Evolutionary conservation across 2,329 filamentous ascomycete genomes (phyloP).

Genomic region (Sphaerostilbella broomeana): DNA sequence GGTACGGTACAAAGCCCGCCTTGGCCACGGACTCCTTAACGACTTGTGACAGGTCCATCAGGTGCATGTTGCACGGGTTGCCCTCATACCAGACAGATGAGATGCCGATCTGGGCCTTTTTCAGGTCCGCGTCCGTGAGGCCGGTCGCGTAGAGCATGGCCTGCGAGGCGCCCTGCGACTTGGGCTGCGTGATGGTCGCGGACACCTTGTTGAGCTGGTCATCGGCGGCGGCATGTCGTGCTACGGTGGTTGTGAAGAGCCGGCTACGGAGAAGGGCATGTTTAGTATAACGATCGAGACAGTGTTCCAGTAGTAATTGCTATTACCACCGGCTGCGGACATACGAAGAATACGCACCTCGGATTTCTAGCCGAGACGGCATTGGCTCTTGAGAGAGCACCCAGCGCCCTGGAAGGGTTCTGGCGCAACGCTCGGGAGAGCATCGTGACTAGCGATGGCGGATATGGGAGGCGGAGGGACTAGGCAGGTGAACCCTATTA

Average conservation of each 20-base stretch:
- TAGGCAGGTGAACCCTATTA: too few relatives aligned
- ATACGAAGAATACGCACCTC: conserved; percentile 14
- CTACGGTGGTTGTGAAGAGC: conserved; percentile 43
- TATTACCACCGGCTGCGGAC: too few relatives aligned
- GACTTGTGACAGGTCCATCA: conserved; percentile 78
- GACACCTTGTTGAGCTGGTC: conserved; percentile 77
- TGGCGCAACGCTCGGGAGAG: conserved; percentile 17
- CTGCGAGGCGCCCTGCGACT: conserved; percentile 96
- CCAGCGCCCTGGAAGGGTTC: conserved; percentile 10
- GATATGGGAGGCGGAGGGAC: too few relatives aligned
- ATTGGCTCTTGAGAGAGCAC: conserved; percentile 14
- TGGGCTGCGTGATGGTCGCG: conserved; percentile 83
- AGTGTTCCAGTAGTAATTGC: too few relatives aligned
- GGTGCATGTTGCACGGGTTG: conserved; percentile 99
- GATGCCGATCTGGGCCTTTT: conserved; percentile 95
- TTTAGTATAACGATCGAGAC: neutral
- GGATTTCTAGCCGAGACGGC: conserved; percentile 13
- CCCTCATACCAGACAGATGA: conserved; percentile 97
- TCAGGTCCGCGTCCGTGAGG: conserved; percentile 77
- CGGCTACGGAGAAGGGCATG: conserved; percentile 36
- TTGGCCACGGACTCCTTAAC: conserved; percentile 57
- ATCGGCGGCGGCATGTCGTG: conserved; percentile 41
- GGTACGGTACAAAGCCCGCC: conserved; percentile 82
- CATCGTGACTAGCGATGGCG: conserved; percentile 15
- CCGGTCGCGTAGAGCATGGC: conserved; percentile 98